These are phyloP conservation scores for Podospora comata DNA, from an alignment of 495 filamentous ascomycete genomes.

Conservation along the genomic window DNA sequence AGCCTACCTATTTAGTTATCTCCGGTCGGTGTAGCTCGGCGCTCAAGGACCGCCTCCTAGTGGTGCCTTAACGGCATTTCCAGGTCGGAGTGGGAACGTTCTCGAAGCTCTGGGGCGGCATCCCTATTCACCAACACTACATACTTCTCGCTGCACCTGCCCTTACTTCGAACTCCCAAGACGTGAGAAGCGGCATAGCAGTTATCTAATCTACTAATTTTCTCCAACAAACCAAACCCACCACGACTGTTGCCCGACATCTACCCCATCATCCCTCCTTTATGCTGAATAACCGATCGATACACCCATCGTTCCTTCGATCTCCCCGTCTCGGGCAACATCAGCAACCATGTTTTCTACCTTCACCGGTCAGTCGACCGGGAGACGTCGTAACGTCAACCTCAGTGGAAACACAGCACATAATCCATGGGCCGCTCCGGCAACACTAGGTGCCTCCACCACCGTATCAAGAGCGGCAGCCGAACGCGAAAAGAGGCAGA, in stretches of 20 bases:
- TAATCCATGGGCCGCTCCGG: constrained; percentile 66
- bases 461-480: constrained; percentile 82
- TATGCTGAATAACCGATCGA: background rate
- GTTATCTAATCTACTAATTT: background rate
- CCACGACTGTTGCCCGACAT: background rate
- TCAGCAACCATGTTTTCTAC: constrained; percentile 75
- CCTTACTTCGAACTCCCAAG: background rate
- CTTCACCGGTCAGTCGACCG: constrained; percentile 84
- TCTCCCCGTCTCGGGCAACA: background rate
- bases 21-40: background rate
- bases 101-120: constrained; percentile 6
- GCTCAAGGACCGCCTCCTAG: background rate
- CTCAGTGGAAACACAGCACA: constrained; percentile 74
- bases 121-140: background rate
- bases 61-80: background rate
- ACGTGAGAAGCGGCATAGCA: background rate
- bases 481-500: constrained; percentile 75
- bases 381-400: constrained; percentile 79
- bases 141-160: background rate
- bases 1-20: background rate
- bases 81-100: constrained; percentile 7
- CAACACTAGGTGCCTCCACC: constrained; percentile 60
- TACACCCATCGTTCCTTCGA: background rate
- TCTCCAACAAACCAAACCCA: background rate
- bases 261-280: background rate